Base-by-base conservation (phyloP, 2,329 filamentous ascomycete species). In the Trichoderma sp. region DNA sequence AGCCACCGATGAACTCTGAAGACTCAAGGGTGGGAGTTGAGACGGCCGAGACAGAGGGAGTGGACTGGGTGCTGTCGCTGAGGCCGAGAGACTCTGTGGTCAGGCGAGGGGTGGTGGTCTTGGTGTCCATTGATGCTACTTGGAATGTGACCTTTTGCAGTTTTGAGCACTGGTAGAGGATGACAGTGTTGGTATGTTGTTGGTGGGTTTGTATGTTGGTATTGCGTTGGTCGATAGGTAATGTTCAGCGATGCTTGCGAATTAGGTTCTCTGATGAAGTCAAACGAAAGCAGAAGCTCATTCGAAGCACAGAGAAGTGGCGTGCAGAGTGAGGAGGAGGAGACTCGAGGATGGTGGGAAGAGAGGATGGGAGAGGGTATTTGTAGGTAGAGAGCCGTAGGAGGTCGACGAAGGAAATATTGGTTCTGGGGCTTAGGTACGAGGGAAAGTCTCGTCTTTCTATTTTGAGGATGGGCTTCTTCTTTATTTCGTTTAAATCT, bases 21-120 rank as follows among this genome's bases (percentile, higher is more conserved):
- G 64, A n/a, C 39, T 56, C 64, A 7, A 64, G 44, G 2, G 52
- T 61, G 7, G 64, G 64, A 2, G 64, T 66, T n/a, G 64, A 66
- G 50, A 24, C 26, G n/a, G 59, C 24, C 3, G 58, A 55, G 24
- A 54, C 34, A 28, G 59, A 57, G 19, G 64, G 64, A 14, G 64
- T 66, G 5, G 64, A 64, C 9, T 28, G 30, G 44, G 44, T 63
- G 60, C 64, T 64, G 19, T 28, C 28, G 14, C 51, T 9, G 28
- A 54, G 62, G 39, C 30, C 51, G 62, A 58, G 47, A 28, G 62
- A 64, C 54, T 51, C 54, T 2, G 52, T 34, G n/a, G 47, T 58
- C 61, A 64, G 14, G 62, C 39, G 45, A 51, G 50, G 52, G 30
- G 39, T 59, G 44, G 54, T 19, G 19, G 52, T 34, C 19, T 48